Evolutionary conservation across 2,329 filamentous ascomycete genomes (phyloP).

Genomic region (Chaetomiaceae sp.): DNA sequence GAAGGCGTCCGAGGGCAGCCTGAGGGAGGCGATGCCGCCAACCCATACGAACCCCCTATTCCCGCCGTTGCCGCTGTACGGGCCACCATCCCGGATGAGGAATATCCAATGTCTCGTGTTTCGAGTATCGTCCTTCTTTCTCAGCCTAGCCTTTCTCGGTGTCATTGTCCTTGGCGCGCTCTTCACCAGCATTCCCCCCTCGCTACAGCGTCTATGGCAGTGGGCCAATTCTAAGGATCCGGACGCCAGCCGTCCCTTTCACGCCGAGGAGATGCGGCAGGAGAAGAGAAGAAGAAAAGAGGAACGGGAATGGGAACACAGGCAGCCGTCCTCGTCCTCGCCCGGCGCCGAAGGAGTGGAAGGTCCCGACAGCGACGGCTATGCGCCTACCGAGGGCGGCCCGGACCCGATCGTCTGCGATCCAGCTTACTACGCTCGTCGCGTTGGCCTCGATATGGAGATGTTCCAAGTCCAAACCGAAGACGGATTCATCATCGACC

Average conservation of each 20-base stretch:
- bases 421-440: constrained; percentile 75
- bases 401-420: constrained; percentile 73
- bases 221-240: constrained; percentile 55
- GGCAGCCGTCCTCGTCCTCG: constrained; percentile 30
- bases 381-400: constrained; percentile 70
- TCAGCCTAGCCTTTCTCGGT: constrained; percentile 71
- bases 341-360: constrained; percentile 38
- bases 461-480: constrained; percentile 82
- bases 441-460: constrained; percentile 83
- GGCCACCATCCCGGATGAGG: constrained; percentile 61
- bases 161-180: constrained; percentile 70
- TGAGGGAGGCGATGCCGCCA: constrained; percentile 49
- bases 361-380: constrained; percentile 47
- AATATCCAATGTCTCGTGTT: constrained; percentile 61
- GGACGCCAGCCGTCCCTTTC: constrained; percentile 58
- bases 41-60: constrained; percentile 75
- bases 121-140: constrained; percentile 60
- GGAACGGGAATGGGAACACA: constrained; percentile 56
- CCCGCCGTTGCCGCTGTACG: constrained; percentile 76
- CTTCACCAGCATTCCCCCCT: constrained; percentile 56
- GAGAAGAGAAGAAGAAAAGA: constrained; percentile 50
- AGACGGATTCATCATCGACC: constrained; percentile 82
- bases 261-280: constrained; percentile 62
- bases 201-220: constrained; percentile 44
- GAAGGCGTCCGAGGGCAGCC: constrained; percentile 41